Conservation (phyloP, 106 monocot species). For the Amphibolis antarctica region DNA sequence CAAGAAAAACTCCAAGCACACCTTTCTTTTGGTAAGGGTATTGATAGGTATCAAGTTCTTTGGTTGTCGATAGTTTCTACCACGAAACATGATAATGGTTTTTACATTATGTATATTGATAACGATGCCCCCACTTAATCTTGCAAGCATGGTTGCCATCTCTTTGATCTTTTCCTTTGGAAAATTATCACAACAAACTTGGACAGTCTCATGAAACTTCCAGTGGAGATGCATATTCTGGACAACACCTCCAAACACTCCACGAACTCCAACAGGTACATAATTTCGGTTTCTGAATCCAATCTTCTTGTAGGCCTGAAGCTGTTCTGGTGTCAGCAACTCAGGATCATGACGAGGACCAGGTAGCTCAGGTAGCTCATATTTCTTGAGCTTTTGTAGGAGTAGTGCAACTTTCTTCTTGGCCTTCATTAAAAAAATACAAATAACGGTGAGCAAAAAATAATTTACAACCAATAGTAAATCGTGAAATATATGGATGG, state of each 20-base stretch:
- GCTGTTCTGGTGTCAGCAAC: conserved; percentile 76
- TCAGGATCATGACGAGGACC: conserved; percentile 94
- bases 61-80: conserved; percentile 93
- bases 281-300: conserved; percentile 95
- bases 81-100: conserved; percentile 98
- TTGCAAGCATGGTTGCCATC: conserved; percentile 96
- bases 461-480: no score
- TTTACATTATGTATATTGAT: conserved; percentile 91
- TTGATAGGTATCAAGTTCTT: conserved; percentile 96
- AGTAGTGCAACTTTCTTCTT: conserved; percentile 98
- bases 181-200: conserved; percentile 96
- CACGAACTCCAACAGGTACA: conserved; percentile 89
- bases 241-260: conserved; percentile 97
- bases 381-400: conserved; percentile 95
- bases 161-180: conserved; percentile 96
- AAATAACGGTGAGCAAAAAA: neutral
- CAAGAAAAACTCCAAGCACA: neutral
- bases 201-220: conserved; percentile 28
- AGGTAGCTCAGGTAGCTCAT: conserved; percentile 92
- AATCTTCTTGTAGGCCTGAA: conserved; percentile 93
- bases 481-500: no score
- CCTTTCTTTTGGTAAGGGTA: conserved; percentile 99
- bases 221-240: conserved; percentile 97
- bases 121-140: conserved; percentile 93
- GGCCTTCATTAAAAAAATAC: conserved; percentile 36